Conservation (phyloP, 805 yeast genomes). For the Kluyveromyces nonfermentans region DNA sequence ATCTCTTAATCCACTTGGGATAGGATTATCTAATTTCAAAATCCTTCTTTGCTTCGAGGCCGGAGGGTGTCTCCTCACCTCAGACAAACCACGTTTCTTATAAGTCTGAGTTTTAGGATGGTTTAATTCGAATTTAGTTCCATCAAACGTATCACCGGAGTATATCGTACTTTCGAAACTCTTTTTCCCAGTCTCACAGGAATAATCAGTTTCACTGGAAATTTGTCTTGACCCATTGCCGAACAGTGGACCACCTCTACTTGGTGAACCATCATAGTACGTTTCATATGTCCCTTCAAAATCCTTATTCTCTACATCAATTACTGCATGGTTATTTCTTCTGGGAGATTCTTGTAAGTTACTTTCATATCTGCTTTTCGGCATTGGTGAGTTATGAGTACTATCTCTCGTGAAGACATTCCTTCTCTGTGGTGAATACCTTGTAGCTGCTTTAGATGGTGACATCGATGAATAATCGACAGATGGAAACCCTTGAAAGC, state of each 20-base stretch:
- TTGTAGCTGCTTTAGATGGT: conserved; percentile 32
- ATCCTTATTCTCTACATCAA: conserved; percentile 35
- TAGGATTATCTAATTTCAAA: conserved; percentile 85
- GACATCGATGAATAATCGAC: conserved; percentile 19
- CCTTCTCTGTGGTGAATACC: conserved; percentile 34
- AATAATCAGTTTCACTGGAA: conserved; percentile 41
- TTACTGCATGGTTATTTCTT: conserved; percentile 43
- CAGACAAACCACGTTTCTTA: conserved; percentile 50
- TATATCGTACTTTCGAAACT: conserved; percentile 25
- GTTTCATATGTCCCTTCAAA: conserved; percentile 10
- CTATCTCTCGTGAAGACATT: conserved; percentile 26
- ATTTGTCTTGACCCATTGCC: neutral
- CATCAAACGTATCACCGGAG: conserved; percentile 28
- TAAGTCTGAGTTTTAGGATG: conserved; percentile 29
- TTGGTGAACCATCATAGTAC: conserved; percentile 11
- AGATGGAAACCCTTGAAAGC: conserved; percentile 25
- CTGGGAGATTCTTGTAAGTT: conserved; percentile 67
- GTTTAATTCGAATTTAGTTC: conserved; percentile 29
- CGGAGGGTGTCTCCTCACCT: conserved; percentile 60
- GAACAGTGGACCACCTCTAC: conserved; percentile 7
- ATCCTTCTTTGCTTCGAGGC: conserved; percentile 59
- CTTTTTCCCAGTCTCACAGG: conserved; percentile 50
- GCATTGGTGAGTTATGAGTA: conserved; percentile 28
- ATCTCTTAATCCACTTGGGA: conserved; percentile 78
- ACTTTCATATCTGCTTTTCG: conserved; percentile 47